Percentiles rank a stretch among this genome's conserved stretches.
phyloP scores from a whole-genome alignment of 1,139 yeast species.

The Suhomyces bolitotheri region DNA sequence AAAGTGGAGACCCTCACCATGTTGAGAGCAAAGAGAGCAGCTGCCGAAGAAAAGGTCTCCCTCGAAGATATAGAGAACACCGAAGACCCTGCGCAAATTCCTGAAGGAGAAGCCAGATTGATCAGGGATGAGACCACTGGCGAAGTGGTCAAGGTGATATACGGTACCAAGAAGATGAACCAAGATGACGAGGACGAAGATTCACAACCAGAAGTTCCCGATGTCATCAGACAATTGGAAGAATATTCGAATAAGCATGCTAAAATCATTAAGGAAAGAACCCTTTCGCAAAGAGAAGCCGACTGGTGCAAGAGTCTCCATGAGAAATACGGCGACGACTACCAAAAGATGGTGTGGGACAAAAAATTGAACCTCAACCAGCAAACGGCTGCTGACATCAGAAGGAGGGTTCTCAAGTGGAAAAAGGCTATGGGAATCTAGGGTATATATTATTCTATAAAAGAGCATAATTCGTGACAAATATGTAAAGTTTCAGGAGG shows the following conservation, averaged over 20 bases:
- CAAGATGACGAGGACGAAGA: conserved; percentile 22
- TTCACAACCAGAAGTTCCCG: conserved; percentile 22
- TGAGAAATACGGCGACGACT: conserved; percentile 84
- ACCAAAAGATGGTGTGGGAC: conserved; percentile 90
- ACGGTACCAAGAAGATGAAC: conserved; percentile 57
- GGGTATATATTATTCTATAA: conserved; percentile 3
- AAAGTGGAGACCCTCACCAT: conserved; percentile 43
- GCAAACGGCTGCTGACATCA: conserved; percentile 82
- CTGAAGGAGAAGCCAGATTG: conserved; percentile 81
- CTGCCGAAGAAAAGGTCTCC: conserved; percentile 23
- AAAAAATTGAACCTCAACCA: conserved; percentile 79
- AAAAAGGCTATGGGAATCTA: conserved; percentile 41
- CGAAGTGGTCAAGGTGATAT: conserved; percentile 64
- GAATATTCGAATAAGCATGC: conserved; percentile 57
- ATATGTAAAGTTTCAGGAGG: too few relatives aligned
- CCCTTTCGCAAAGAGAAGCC: conserved; percentile 68
- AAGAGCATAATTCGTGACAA: not conserved
- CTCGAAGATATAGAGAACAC: conserved; percentile 43
- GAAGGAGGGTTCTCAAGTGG: conserved; percentile 68
- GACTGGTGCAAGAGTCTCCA: conserved; percentile 69
- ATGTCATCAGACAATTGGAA: conserved; percentile 69
- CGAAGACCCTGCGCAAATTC: conserved; percentile 59
- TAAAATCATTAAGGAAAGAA: conserved; percentile 49
- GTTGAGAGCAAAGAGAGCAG: conserved; percentile 28
- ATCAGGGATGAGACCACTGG: conserved; percentile 68